Evolutionary conservation across 2,329 filamentous ascomycete species (phyloP).

Genomic region (Camptophora hylomeconis): DNA sequence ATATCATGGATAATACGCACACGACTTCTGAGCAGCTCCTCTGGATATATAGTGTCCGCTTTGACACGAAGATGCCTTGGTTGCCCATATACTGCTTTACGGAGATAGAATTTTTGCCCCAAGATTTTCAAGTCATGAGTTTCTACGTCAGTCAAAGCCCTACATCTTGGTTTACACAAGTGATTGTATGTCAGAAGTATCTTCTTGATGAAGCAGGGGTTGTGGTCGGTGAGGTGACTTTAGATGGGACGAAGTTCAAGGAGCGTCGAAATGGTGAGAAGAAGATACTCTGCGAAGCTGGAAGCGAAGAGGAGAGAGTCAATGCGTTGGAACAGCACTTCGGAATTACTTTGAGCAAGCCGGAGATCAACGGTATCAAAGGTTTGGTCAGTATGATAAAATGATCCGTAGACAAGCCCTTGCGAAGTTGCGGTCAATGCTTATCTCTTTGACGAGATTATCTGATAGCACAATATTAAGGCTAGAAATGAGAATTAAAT

Average conservation of each 20-base stretch:
- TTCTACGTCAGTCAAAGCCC: conserved; percentile 39
- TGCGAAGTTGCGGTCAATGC: too few relatives aligned
- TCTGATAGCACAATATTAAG: too few relatives aligned
- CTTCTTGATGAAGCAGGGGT: conserved; percentile 35
- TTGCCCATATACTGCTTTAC: conserved; percentile 51
- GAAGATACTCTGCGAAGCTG: conserved; percentile 33
- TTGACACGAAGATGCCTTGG: conserved; percentile 39
- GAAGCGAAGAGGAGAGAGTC: conserved; percentile 42
- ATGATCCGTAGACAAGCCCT: too few relatives aligned
- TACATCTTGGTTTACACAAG: conserved; percentile 41
- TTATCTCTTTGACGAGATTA: too few relatives aligned
- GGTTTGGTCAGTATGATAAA: conserved; percentile 37
- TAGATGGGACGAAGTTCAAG: conserved; percentile 41
- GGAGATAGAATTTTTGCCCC: conserved; percentile 48
- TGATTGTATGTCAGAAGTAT: conserved; percentile 42
- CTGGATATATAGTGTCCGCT: conserved; percentile 53
- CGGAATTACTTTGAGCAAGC: conserved; percentile 36
- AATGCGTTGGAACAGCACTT: conserved; percentile 39
- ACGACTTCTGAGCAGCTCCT: conserved; percentile 28
- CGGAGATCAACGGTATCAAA: conserved; percentile 38
- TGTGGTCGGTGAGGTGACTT: conserved; percentile 40
- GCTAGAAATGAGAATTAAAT: too few relatives aligned
- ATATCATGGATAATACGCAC: conserved; percentile 8
- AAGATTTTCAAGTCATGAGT: conserved; percentile 51
- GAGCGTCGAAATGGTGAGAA: conserved; percentile 39